Percentiles rank a stretch among this genome's conserved stretches.
Conservation (phyloP, 768 basidiomycete genomes). For the Suillus tomentosus region DNA sequence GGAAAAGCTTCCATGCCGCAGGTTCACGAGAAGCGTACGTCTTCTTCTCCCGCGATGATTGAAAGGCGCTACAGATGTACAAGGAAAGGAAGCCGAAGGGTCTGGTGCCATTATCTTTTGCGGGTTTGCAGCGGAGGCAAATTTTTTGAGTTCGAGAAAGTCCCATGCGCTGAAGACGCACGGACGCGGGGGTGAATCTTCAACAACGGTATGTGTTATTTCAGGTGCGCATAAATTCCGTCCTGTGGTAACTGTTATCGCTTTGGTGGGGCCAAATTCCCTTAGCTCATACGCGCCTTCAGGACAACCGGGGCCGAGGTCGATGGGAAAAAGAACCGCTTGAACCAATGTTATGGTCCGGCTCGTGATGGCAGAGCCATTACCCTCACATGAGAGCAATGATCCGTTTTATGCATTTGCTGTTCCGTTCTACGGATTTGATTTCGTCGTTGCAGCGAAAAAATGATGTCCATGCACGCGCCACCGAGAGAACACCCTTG, state of each 20-base stretch:
- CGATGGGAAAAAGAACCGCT: conserved; percentile 6
- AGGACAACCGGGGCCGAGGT: conserved; percentile 4
- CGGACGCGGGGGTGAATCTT: not conserved
- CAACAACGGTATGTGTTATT: not conserved
- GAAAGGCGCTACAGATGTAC: not conserved
- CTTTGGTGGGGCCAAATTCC: not conserved
- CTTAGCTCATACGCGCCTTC: not conserved
- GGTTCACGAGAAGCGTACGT: not conserved
- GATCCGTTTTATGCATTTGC: not conserved
- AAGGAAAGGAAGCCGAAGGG: not conserved
- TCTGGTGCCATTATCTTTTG: not conserved
- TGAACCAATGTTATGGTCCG: not conserved
- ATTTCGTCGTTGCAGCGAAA: not conserved
- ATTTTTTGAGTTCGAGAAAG: not conserved
- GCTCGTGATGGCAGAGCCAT: not conserved
- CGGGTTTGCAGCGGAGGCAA: conserved; percentile 4
- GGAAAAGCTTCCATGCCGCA: not conserved
- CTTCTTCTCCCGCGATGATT: conserved; percentile 11
- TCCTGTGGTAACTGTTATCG: not conserved
- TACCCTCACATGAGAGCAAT: not conserved
- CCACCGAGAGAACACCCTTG: not conserved
- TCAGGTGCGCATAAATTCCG: conserved; percentile 6
- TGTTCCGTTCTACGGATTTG: not conserved
- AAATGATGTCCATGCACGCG: not conserved
- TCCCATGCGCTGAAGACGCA: not conserved